A percentile compares a stretch with the other conserved stretches of the same genome.
These are phyloP conservation scores for Nitzschia inconspicua DNA, from an alignment of 108 stramenopile species.

Conservation along the genomic window DNA sequence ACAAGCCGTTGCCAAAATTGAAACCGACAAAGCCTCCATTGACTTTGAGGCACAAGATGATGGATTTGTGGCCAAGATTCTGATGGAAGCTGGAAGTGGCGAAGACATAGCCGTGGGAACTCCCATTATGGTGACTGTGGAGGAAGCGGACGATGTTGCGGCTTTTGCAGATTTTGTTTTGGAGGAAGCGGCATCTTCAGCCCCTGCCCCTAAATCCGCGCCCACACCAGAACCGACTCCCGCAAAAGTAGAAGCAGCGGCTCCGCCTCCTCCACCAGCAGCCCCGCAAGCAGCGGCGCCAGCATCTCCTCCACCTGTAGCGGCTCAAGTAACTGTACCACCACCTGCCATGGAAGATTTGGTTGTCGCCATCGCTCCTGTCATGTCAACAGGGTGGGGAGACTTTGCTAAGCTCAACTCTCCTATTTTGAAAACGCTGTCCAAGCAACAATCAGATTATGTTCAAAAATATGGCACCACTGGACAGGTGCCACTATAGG, in stretches of 20 bases:
- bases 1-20: slow-evolving; percentile 92
- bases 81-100: slow-evolving; percentile 70
- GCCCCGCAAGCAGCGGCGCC: slow-evolving; percentile 27
- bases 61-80: slow-evolving; percentile 88
- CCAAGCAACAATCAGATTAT: slow-evolving; percentile 65
- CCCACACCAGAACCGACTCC: slow-evolving; percentile 21
- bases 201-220: slow-evolving; percentile 26
- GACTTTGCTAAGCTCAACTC: slow-evolving; percentile 53
- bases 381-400: slow-evolving; percentile 50
- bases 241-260: slow-evolving; percentile 15
- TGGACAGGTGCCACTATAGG: slow-evolving; percentile 62
- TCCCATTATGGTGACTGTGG: slow-evolving; percentile 92
- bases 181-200: slow-evolving; percentile 22
- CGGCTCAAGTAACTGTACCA: slow-evolving; percentile 15
- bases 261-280: slow-evolving; percentile 24
- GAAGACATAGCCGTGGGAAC: slow-evolving; percentile 81
- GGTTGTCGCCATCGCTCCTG: slow-evolving; percentile 34
- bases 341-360: slow-evolving; percentile 18
- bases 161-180: slow-evolving; percentile 80
- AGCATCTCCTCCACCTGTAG: slow-evolving; percentile 15
- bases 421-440: slow-evolving; percentile 68
- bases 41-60: slow-evolving; percentile 98
- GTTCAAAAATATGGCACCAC: slow-evolving; percentile 76
- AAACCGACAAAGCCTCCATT: slow-evolving; percentile 98
- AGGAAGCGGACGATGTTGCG: slow-evolving; percentile 68